These are phyloP conservation scores for Hymenoscyphus occultus DNA, from an alignment of 2,329 filamentous ascomycete genomes.

Conservation along the genomic window DNA sequence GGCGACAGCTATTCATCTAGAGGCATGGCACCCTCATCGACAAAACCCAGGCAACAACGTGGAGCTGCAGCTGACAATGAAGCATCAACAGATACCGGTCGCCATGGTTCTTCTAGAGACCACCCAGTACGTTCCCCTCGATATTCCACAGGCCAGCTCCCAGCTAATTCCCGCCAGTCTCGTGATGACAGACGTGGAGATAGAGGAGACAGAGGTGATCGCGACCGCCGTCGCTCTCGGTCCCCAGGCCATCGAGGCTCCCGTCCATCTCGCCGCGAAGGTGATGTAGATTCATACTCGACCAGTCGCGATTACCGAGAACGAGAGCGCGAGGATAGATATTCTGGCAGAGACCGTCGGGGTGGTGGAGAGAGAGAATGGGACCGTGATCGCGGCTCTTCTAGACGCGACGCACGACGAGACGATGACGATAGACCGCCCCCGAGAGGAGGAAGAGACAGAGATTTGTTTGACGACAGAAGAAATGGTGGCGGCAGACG, in stretches of 20 bases:
- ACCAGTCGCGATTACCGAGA: slow-evolving; percentile 90
- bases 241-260: slow-evolving; percentile 75
- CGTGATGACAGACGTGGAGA: slow-evolving; percentile 44
- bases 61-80: slow-evolving; percentile 38
- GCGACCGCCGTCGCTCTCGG: slow-evolving; percentile 74
- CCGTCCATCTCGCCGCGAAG: slow-evolving; percentile 65
- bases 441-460: slow-evolving; percentile 44
- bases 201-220: slow-evolving; percentile 47
- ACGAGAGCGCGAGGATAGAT: slow-evolving; percentile 89
- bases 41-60: slow-evolving; percentile 28
- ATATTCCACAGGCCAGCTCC: slow-evolving; percentile 1
- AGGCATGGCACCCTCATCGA: slow-evolving; percentile 50
- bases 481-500: slow-evolving; percentile 52
- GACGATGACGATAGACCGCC: slow-evolving; percentile 61
- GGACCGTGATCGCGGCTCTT: slow-evolving; percentile 66
- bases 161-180: slow-evolving; percentile 34
- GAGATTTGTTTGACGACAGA: slow-evolving; percentile 62
- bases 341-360: slow-evolving; percentile 65
- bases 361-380: slow-evolving; percentile 69
- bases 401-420: slow-evolving; percentile 59
- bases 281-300: slow-evolving; percentile 81
- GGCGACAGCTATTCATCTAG: slow-evolving; percentile 77
- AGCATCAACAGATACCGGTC: slow-evolving; percentile 43
- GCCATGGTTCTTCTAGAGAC: slow-evolving; percentile 47
- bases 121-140: slow-evolving; percentile 45